Evolutionary conservation across 495 filamentous ascomycete genomes (phyloP), one percentile per base, ranked within the genome.

Genomic region (Neurospora terricola): DNA sequence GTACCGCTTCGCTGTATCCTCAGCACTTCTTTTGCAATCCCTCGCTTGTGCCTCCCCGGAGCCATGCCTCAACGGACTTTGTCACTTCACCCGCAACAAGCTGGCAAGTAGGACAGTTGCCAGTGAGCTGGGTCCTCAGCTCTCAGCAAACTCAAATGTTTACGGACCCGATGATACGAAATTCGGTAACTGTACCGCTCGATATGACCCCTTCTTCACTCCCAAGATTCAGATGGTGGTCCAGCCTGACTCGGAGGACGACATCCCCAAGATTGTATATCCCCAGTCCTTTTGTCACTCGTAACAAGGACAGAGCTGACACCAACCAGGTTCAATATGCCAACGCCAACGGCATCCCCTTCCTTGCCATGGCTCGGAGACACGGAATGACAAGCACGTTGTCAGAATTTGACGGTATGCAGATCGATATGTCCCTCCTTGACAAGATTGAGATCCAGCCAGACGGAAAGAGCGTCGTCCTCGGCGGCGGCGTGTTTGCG

Each of bases 191-290:
- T 78, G 80, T n/a, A 84, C 83, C 7, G 77, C 78, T 14, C 83
- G 88, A 48, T 88, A 85, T 83, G 82, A 80, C 23, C 73, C 76
- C 34, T 68, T 81, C 9, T 78, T 78, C 6, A 72, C 76, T n/a
- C 87, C 88, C 4, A 79, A 72, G 18, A 79, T 84, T 16, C 83
- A 83, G 27, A 70, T 86, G n/a, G 83, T 86, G 16, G 82, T 89
- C 3, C 81, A 84, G 12, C 84, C 84, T 8, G 83, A 77, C 18
- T 83, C 81, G 7, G 87, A 87, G 73, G 78, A 84, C 21, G 88
- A 90, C 74, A 83, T 90, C 34, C 80, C 79, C 5, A 76, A 81
- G 59, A 85, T 82, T 3, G 88, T 89, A 78, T 73, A 80, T 68
- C 38, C 27, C 62, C 69, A 30, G 69, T 48, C 54, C 62, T 73